These are phyloP conservation scores for Aspergillus unguis DNA, from an alignment of 2,329 filamentous ascomycete genomes.

Conservation along the genomic window DNA sequence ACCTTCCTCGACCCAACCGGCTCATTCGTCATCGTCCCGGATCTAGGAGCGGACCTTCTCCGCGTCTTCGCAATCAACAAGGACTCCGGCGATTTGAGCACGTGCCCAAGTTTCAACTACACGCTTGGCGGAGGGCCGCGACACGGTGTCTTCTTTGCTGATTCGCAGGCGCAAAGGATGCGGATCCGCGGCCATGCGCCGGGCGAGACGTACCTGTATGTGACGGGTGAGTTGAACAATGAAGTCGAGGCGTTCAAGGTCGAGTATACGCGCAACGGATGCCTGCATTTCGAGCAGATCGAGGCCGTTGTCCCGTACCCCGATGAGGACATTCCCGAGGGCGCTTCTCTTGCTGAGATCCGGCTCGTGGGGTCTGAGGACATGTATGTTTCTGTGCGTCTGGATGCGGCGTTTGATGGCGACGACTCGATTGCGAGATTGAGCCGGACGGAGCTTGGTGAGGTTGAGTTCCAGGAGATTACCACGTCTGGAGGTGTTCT, in stretches of 20 bases:
- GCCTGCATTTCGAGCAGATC: conserved; percentile 22
- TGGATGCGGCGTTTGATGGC: conserved; percentile 26
- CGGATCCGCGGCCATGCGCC: not conserved
- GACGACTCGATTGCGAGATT: conserved; percentile 32
- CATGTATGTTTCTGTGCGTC: conserved; percentile 34
- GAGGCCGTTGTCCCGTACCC: conserved; percentile 29
- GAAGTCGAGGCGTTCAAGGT: conserved; percentile 49
- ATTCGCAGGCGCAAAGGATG: conserved; percentile 1
- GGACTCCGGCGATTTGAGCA: conserved; percentile 42
- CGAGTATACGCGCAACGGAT: conserved; percentile 28
- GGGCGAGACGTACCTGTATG: conserved; percentile 26
- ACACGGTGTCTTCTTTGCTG: conserved; percentile 58
- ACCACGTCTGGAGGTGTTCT: conserved; percentile 62
- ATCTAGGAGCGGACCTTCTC: conserved; percentile 63
- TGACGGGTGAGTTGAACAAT: conserved; percentile 59
- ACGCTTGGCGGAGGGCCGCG: conserved; percentile 60
- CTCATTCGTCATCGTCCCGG: conserved; percentile 61
- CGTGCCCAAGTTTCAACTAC: conserved; percentile 43
- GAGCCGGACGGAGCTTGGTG: conserved; percentile 54
- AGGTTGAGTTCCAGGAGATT: conserved; percentile 54
- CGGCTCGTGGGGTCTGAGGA: conserved; percentile 15
- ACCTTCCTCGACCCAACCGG: conserved; percentile 64
- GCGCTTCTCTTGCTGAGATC: conserved; percentile 29
- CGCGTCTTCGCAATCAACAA: conserved; percentile 56
- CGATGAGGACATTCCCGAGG: conserved; percentile 22